Conservation (phyloP, 108 stramenopile genomes). For the Hondaea fermentalgiana region DNA sequence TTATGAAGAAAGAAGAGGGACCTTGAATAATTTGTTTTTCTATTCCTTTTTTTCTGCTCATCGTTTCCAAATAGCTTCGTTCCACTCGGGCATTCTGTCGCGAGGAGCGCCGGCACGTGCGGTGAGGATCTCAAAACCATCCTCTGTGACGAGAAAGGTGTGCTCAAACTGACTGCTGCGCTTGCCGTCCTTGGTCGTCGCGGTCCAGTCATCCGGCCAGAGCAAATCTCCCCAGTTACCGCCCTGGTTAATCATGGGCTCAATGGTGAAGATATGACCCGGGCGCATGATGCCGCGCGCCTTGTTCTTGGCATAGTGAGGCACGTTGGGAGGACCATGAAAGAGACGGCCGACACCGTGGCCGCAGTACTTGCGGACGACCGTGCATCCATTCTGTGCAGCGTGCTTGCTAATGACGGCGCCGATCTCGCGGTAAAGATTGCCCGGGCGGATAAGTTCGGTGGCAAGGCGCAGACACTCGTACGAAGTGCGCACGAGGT, state of each 20-base stretch:
- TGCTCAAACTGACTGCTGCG: constrained; percentile 96
- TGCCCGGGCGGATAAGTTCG: constrained; percentile 45
- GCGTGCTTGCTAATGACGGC: constrained; percentile 79
- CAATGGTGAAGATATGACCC: constrained; percentile 98
- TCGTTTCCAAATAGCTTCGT: not conserved
- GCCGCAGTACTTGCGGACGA: constrained; percentile 78
- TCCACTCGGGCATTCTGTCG: not conserved
- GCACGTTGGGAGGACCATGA: constrained; percentile 85
- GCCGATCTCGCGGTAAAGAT: constrained; percentile 82
- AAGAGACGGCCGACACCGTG: constrained; percentile 90
- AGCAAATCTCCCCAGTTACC: not conserved
- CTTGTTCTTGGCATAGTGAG: constrained; percentile 84
- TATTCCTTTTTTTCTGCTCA: not conserved
- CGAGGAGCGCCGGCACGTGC: not conserved
- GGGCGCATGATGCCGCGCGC: constrained; percentile 52
- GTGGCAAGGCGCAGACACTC: constrained; percentile 42
- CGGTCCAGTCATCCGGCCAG: constrained; percentile 99
- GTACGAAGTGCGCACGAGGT: constrained; percentile 28
- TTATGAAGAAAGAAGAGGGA: no score
- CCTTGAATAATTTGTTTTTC: no score
- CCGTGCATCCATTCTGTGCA: constrained; percentile 52
- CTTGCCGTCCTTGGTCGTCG: constrained; percentile 74
- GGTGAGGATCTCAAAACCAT: constrained; percentile 90
- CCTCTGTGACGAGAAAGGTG: constrained; percentile 80
- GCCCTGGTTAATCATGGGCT: constrained; percentile 88